phyloP scores from a whole-genome alignment of 257 asterid genomes.

The Solanum tarapatanum region DNA sequence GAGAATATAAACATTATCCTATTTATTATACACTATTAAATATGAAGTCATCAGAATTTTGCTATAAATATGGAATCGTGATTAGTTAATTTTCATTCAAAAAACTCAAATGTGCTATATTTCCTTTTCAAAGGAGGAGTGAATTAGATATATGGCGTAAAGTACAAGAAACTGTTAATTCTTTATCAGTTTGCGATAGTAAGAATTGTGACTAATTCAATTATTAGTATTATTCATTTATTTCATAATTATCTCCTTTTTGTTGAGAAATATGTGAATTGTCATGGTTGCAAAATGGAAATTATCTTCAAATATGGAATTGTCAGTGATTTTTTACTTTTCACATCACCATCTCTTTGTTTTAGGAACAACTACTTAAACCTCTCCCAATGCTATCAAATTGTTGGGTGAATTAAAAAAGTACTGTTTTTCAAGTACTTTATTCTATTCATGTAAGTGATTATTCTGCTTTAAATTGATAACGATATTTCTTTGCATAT shows the following conservation, averaged over 20 bases:
- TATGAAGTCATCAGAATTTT: background rate
- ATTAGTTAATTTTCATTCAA: background rate
- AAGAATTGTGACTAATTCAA: background rate
- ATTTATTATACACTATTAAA: background rate
- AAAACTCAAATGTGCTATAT: background rate
- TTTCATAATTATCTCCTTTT: background rate
- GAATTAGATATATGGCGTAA: background rate
- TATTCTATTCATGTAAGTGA: background rate
- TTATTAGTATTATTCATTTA: background rate
- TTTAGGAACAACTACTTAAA: background rate
- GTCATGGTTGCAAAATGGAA: background rate
- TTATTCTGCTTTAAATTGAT: background rate
- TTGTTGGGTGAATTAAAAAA: background rate
- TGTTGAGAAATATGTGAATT: background rate
- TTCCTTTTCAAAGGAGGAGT: background rate
- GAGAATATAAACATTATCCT: background rate
- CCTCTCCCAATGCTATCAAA: background rate
- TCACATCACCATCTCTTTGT: background rate
- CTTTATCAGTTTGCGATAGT: background rate
- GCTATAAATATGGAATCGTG: background rate
- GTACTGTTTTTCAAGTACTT: background rate
- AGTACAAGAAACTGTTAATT: background rate
- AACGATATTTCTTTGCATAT: background rate
- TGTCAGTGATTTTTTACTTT: background rate
- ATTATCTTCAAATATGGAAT: background rate